These are phyloP conservation scores for Leccinellum rugosiceps DNA, from an alignment of 768 basidiomycete species.

Conservation along the genomic window DNA sequence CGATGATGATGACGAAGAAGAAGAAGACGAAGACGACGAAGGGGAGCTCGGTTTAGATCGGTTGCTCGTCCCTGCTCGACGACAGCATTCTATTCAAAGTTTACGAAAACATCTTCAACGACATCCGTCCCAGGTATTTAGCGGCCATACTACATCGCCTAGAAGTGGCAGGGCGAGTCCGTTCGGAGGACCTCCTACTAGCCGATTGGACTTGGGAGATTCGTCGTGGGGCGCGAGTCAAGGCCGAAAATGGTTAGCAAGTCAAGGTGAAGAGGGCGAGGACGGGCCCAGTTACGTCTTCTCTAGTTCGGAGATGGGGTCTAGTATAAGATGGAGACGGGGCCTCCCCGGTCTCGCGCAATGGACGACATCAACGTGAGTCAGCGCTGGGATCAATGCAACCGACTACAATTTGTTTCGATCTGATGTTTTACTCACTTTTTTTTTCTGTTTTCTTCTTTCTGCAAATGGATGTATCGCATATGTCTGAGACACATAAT, in stretches of 20 bases:
- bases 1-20: constrained; percentile 35
- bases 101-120: constrained; percentile 58
- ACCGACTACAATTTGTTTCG: not conserved
- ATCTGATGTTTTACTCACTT: not conserved
- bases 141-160: constrained; percentile 17
- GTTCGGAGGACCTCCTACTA: constrained; percentile 5
- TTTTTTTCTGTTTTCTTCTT: constrained; percentile 5
- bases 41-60: constrained; percentile 63
- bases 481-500: constrained; percentile 14
- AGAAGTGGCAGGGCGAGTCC: constrained; percentile 18
- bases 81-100: constrained; percentile 73
- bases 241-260: constrained; percentile 26
- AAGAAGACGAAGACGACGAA: constrained; percentile 45
- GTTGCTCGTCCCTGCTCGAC: constrained; percentile 65
- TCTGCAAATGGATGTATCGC: constrained; percentile 8
- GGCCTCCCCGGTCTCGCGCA: constrained; percentile 34
- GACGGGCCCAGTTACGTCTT: constrained; percentile 26
- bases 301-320: constrained; percentile 17
- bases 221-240: constrained; percentile 21
- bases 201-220: constrained; percentile 17
- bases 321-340: constrained; percentile 27
- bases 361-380: constrained; percentile 27
- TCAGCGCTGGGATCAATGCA: not conserved
- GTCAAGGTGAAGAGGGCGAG: constrained; percentile 27
- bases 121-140: constrained; percentile 4